phyloP scores from a whole-genome alignment of 139 green algal genomes.

The Zygnema circumcarinatum region DNA sequence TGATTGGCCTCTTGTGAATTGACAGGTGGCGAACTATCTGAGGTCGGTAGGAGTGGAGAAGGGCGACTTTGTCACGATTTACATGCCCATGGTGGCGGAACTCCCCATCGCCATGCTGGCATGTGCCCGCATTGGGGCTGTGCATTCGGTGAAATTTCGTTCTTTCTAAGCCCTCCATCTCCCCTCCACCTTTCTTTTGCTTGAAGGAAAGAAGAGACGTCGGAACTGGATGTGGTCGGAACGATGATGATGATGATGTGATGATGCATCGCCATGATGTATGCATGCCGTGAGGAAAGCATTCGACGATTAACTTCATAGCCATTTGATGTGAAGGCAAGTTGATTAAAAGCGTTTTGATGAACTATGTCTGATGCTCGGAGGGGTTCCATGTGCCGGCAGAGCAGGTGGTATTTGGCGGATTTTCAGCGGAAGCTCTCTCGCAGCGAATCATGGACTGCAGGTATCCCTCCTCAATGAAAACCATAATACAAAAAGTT shows the following conservation, averaged over 20 bases:
- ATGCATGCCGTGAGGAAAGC: no score
- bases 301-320: no score
- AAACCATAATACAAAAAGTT: no score
- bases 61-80: conserved; percentile 87
- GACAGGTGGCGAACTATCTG: conserved; percentile 84
- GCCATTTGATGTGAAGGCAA: neutral
- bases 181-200: neutral
- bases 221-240: no score
- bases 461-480: no score
- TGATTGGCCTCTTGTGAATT: no score
- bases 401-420: conserved; percentile 89
- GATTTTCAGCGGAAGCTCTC: conserved; percentile 91
- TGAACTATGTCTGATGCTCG: no score
- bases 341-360: no score
- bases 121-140: conserved; percentile 89
- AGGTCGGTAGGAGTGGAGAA: conserved; percentile 80
- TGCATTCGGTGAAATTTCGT: conserved; percentile 50
- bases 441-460: conserved; percentile 75
- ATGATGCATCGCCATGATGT: neutral
- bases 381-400: neutral
- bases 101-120: conserved; percentile 85
- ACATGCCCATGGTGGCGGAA: conserved; percentile 97
- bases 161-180: neutral
- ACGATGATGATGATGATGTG: no score
- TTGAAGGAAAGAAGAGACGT: neutral